phyloP scores from a whole-genome alignment of 345 rosid species.

The Aquilaria malaccensis region DNA sequence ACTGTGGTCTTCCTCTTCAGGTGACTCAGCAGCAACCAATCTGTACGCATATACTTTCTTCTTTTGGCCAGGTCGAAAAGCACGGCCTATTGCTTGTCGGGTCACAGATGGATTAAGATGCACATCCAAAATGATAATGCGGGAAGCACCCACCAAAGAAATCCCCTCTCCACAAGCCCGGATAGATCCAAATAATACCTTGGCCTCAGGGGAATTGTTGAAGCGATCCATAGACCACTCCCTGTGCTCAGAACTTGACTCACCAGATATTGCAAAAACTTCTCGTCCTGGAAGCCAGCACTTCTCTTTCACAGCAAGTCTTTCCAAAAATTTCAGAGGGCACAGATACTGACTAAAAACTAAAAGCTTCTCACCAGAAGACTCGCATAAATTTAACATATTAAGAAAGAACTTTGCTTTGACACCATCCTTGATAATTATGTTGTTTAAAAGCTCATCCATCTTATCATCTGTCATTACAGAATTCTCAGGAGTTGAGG shows the following conservation, averaged over 20 bases:
- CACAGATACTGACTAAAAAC: slow-evolving; percentile 81
- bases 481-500: slow-evolving; percentile 24
- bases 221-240: slow-evolving; percentile 77
- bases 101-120: slow-evolving; percentile 95
- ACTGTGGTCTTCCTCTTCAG: slow-evolving; percentile 60
- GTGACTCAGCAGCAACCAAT: slow-evolving; percentile 69
- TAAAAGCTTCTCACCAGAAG: slow-evolving; percentile 59
- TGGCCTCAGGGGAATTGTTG: slow-evolving; percentile 67
- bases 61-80: slow-evolving; percentile 81
- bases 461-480: slow-evolving; percentile 36
- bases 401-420: slow-evolving; percentile 78
- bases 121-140: slow-evolving; percentile 73
- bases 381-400: slow-evolving; percentile 54
- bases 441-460: slow-evolving; percentile 40
- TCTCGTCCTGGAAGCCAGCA: slow-evolving; percentile 63
- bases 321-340: slow-evolving; percentile 67
- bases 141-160: slow-evolving; percentile 85
- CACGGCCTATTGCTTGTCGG: slow-evolving; percentile 88
- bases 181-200: slow-evolving; percentile 83
- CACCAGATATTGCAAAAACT: slow-evolving; percentile 70
- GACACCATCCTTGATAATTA: slow-evolving; percentile 60
- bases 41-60: slow-evolving; percentile 72
- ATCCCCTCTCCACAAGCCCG: slow-evolving; percentile 98
- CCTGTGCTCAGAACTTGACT: slow-evolving; percentile 55
- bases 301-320: slow-evolving; percentile 35